Evolutionary conservation across 495 filamentous ascomycete genomes (phyloP), one percentile per base, ranked within the genome.

Genomic region (Annulohypoxylon bovei): DNA sequence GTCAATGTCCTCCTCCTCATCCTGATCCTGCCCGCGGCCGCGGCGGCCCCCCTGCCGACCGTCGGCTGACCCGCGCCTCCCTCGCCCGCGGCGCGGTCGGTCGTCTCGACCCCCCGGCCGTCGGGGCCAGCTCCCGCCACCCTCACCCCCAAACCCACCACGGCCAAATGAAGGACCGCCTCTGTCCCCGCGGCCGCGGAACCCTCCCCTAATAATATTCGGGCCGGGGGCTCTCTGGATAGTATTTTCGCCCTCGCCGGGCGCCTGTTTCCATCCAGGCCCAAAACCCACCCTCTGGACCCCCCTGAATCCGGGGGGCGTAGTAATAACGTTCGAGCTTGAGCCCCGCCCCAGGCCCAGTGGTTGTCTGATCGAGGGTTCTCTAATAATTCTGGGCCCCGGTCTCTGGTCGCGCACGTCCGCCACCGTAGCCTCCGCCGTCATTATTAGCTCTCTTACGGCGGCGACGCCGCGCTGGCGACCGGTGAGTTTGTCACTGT

Each of bases 151-250:
- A 49, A 49, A 20, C 49, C 9, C 7, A 0, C 22, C 46, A n/a
- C 46, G 22, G 5, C 6, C 14, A 8, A 27, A 50, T 11, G 11
- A 12, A 27, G 22, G 9, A 6, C 9, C n/a, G n/a, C n/a, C 23
- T 4, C 46, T 11, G 3, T 53, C 25, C 44, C 63, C 63, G 8
- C 65, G 65, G 4, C 70, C 73, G 42, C 53, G 58, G 27, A 73
- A 62, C 6, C 70, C 69, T 22, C 72, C 72, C 37, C 75, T 55
- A 37, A 75, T 73, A 47, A 73, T 57, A 27, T 67, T 66, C 14
- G 64, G 56, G 3, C 47, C 52, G 18, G 1, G 1, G 11, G 23
- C 22, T 7, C 8, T n/a, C 11, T 27, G 9, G 22, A 28, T 27
- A 1, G 6, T 2, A 2, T 6, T 8, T 28, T 50, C 11, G 7